A percentile compares a stretch with the other conserved stretches of the same genome.
Conservation (phyloP, 345 rosid species). For the Raphanus raphanistrum region DNA sequence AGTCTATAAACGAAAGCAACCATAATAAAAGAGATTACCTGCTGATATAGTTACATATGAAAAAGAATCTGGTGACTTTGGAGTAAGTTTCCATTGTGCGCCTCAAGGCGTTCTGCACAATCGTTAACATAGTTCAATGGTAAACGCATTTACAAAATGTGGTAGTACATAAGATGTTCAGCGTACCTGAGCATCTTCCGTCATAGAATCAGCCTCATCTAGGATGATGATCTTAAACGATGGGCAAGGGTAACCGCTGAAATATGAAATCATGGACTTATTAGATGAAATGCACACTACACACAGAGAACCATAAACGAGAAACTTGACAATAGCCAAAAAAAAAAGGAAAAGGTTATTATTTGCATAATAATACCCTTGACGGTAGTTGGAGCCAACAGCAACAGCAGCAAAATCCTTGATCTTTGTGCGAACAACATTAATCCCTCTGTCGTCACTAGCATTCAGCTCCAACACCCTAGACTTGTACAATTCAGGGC, state of each 20-base stretch:
- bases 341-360: neutral
- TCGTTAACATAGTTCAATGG: slow-evolving; percentile 1
- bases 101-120: slow-evolving; percentile 77
- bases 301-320: neutral
- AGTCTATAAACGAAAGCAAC: neutral
- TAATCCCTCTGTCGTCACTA: slow-evolving; percentile 97
- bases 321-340: neutral
- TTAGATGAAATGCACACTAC: slow-evolving; percentile 4
- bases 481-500: slow-evolving; percentile 90
- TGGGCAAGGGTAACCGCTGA: slow-evolving; percentile 89
- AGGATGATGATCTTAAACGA: slow-evolving; percentile 85
- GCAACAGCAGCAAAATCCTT: slow-evolving; percentile 95
- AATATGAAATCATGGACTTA: slow-evolving; percentile 5
- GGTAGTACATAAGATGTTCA: neutral
- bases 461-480: slow-evolving; percentile 97
- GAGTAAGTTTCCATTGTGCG: slow-evolving; percentile 98
- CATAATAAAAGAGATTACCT: slow-evolving; percentile 50
- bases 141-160: neutral
- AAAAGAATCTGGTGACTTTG: slow-evolving; percentile 93
- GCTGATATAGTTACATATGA: slow-evolving; percentile 94
- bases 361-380: slow-evolving; percentile 46
- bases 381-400: slow-evolving; percentile 71
- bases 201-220: slow-evolving; percentile 99
- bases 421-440: slow-evolving; percentile 93
- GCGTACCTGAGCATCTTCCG: slow-evolving; percentile 97